Base-by-base conservation (phyloP, 345 rosid genomes). In the Stellera chamaejasme region DNA sequence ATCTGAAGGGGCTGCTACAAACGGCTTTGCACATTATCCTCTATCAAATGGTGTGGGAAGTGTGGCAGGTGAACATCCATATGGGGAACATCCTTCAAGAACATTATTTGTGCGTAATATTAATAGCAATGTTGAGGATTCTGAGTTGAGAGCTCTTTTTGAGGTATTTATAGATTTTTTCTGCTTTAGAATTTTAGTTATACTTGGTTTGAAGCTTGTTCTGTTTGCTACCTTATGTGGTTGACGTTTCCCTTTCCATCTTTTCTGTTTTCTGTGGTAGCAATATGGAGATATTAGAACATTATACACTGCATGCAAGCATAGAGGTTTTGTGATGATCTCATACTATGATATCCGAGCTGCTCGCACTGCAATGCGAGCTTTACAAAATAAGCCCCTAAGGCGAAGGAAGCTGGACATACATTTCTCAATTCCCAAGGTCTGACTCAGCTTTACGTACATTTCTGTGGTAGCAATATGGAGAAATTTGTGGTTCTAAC, bases 381-480 rank as follows among this genome's bases (percentile, higher is more conserved):
- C 92, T 2, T 73, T 91, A 54, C 95, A 91, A 72, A 85, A 85
- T 69, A 91, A 83, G 61, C 92, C 95, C n/a, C 75, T 91, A 52
- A 73, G 98, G 53, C 82, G 92, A 61, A 82, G 98, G 63, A 91
- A 87, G 62, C 64, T 91, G 62, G 98, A 91, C 69, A 88, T 91
- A 63, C 98, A 91, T 77, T 91, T 87, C 70, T 91, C 98, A 54
- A 88, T 91, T 69, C 98, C 98, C 27, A 91, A 91, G 95, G 98
- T 88, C 68, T 63, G 66, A n/a, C 45, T n/a, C 41, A 13, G 10
- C 43, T 25, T 63, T n/a, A n/a, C n/a, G n/a, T n/a, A n/a, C n/a
- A n/a, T n/a, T n/a, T n/a, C n/a, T n/a, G n/a, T n/a, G n/a, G n/a
- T n/a, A n/a, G n/a, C n/a, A n/a, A n/a, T n/a, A n/a, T n/a, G n/a